Evolutionary conservation across 2,329 filamentous ascomycete species (phyloP).

Genomic region (Paraphoma chrysanthemicola): DNA sequence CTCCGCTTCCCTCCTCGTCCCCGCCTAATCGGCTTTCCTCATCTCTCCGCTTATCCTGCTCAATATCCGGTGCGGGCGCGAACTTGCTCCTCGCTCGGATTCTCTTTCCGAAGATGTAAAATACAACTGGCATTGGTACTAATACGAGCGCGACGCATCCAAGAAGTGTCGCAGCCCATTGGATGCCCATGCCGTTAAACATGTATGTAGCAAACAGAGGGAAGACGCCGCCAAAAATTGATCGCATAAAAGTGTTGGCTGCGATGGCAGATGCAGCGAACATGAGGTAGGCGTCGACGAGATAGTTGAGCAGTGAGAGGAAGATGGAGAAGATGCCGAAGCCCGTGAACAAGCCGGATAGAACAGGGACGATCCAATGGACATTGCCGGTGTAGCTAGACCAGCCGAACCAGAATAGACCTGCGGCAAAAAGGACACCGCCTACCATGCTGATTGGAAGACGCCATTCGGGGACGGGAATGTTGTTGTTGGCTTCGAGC

Average conservation of each 20-base stretch:
- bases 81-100: conserved; percentile 53
- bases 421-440: conserved; percentile 52
- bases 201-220: conserved; percentile 64
- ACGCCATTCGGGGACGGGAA: conserved; percentile 65
- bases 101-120: conserved; percentile 53
- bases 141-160: conserved; percentile 52
- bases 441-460: conserved; percentile 62
- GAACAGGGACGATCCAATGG: conserved; percentile 50
- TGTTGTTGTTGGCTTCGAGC: conserved; percentile 54
- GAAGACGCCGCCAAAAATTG: conserved; percentile 58
- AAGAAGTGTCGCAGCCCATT: conserved; percentile 55
- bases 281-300: conserved; percentile 66
- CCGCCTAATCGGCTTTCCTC: conserved; percentile 37
- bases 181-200: conserved; percentile 60
- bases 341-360: conserved; percentile 61
- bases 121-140: conserved; percentile 54
- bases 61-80: conserved; percentile 51
- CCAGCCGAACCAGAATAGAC: conserved; percentile 52
- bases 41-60: conserved; percentile 41
- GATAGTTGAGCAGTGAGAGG: conserved; percentile 64
- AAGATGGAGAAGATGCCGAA: conserved; percentile 67
- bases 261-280: conserved; percentile 62
- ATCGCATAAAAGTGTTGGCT: conserved; percentile 62
- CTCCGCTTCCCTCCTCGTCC: background rate
- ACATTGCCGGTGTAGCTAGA: conserved; percentile 52